Evolutionary conservation across 2,329 filamentous ascomycete genomes (phyloP).

Genomic region (Pseudogymnoascus sp.): DNA sequence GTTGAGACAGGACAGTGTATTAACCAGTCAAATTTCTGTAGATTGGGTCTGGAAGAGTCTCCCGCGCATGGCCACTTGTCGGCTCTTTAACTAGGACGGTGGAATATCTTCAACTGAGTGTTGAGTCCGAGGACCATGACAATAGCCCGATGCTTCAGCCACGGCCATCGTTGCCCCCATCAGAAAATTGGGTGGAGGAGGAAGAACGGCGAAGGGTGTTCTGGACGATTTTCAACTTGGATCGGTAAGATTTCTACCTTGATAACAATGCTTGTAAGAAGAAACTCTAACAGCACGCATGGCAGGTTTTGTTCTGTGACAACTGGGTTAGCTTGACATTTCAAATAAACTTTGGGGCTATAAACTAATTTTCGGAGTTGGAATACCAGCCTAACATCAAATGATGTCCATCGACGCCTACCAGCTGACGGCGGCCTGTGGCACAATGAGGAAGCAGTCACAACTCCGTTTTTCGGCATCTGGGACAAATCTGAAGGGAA

Average conservation of each 20-base stretch:
- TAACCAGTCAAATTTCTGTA: conserved; percentile 14
- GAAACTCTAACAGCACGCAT: neutral
- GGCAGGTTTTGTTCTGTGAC: conserved; percentile 11
- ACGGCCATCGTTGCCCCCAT: conserved; percentile 23
- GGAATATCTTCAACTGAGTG: conserved; percentile 21
- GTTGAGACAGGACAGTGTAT: neutral
- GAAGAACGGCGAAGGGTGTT: conserved; percentile 42
- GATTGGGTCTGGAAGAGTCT: conserved; percentile 19
- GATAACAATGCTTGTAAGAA: conserved; percentile 9
- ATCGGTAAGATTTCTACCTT: conserved; percentile 32
- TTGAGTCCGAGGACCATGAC: conserved; percentile 16
- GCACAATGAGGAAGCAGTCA: conserved; percentile 33
- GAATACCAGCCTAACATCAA: conserved; percentile 32
- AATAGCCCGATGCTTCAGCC: conserved; percentile 24
- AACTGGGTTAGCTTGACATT: neutral
- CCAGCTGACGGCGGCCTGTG: conserved; percentile 37
- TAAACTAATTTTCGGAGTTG: conserved; percentile 24
- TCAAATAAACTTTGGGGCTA: neutral
- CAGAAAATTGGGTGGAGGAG: conserved; percentile 31
- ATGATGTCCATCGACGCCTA: conserved; percentile 29
- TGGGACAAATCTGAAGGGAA: conserved; percentile 35
- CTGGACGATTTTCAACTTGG: conserved; percentile 50
- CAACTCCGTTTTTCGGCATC: conserved; percentile 39
- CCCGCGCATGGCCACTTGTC: conserved; percentile 22
- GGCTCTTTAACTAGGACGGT: conserved; percentile 24